A percentile compares a stretch with the other conserved stretches of the same genome.
phyloP scores from a whole-genome alignment of 768 basidiomycete species.

The Podaxis pistillaris region DNA sequence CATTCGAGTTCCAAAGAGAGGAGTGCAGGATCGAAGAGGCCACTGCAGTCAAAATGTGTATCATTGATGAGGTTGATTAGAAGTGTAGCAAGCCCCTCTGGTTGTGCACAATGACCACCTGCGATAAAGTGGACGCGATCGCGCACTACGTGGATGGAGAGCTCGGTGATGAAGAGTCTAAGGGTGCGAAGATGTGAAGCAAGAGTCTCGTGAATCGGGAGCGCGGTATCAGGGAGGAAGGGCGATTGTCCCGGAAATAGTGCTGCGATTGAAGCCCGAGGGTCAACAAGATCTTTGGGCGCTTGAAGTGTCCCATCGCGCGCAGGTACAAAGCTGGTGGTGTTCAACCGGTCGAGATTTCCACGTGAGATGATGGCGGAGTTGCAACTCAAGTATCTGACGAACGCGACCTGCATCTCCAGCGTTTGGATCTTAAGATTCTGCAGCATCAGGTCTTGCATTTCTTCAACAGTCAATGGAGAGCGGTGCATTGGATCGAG shows the following conservation, averaged over 20 bases:
- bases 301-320: slow-evolving; percentile 18
- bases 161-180: slow-evolving; percentile 25
- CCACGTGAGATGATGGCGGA: slow-evolving; percentile 24
- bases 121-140: slow-evolving; percentile 37
- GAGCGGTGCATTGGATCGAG: slow-evolving; percentile 21
- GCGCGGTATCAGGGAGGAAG: slow-evolving; percentile 10
- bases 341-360: slow-evolving; percentile 23
- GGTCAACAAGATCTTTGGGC: slow-evolving; percentile 30
- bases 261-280: slow-evolving; percentile 25
- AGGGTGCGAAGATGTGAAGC: slow-evolving; percentile 19
- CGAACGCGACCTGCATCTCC: slow-evolving; percentile 6
- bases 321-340: slow-evolving; percentile 27
- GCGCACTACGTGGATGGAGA: slow-evolving; percentile 29
- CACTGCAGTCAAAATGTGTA: neutral
- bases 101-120: neutral
- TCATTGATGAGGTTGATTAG: slow-evolving; percentile 7
- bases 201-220: slow-evolving; percentile 18
- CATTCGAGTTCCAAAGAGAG: slow-evolving; percentile 23
- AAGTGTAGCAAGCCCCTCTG: neutral
- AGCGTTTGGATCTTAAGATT: slow-evolving; percentile 9
- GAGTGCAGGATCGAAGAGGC: neutral
- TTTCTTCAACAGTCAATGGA: slow-evolving; percentile 8
- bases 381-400: slow-evolving; percentile 19
- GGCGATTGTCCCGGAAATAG: slow-evolving; percentile 25
- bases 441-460: slow-evolving; percentile 11